These are phyloP conservation scores for Iberis pinnata DNA, from an alignment of 345 rosid genomes.

Conservation along the genomic window DNA sequence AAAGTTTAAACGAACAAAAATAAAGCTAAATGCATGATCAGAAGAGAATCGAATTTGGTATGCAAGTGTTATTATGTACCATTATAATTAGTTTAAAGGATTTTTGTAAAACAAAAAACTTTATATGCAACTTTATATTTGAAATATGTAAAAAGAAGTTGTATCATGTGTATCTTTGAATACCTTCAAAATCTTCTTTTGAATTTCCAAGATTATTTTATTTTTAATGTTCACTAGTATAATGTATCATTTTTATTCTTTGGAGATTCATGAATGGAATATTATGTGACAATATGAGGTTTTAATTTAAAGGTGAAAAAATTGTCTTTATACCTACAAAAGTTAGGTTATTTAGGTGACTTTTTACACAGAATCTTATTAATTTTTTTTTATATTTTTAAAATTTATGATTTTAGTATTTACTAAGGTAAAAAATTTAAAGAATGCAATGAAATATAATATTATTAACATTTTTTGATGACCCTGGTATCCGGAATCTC, in stretches of 20 bases:
- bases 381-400: too few relatives aligned
- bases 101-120: too few relatives aligned
- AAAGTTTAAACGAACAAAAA: slow-evolving; percentile 12
- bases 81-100: background rate
- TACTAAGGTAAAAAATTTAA: too few relatives aligned
- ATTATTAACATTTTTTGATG: too few relatives aligned
- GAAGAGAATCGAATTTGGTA: slow-evolving; percentile 20
- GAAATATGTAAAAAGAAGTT: too few relatives aligned
- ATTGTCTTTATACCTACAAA: slow-evolving; percentile 12
- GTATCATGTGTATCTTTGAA: slow-evolving; percentile 25
- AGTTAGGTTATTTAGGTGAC: too few relatives aligned
- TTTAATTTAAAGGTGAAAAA: background rate
- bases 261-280: slow-evolving; percentile 17
- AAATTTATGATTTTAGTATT: too few relatives aligned
- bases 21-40: slow-evolving; percentile 18
- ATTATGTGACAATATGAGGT: slow-evolving; percentile 16
- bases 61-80: slow-evolving; percentile 22
- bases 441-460: too few relatives aligned
- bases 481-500: too few relatives aligned
- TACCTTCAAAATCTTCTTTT: slow-evolving; percentile 9
- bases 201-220: slow-evolving; percentile 13
- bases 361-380: too few relatives aligned
- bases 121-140: too few relatives aligned
- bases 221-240: background rate
- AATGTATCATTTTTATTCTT: slow-evolving; percentile 3